Evolutionary conservation across 73 alveolate genomes (phyloP).

Genomic region (Durusdinium trenchii): DNA sequence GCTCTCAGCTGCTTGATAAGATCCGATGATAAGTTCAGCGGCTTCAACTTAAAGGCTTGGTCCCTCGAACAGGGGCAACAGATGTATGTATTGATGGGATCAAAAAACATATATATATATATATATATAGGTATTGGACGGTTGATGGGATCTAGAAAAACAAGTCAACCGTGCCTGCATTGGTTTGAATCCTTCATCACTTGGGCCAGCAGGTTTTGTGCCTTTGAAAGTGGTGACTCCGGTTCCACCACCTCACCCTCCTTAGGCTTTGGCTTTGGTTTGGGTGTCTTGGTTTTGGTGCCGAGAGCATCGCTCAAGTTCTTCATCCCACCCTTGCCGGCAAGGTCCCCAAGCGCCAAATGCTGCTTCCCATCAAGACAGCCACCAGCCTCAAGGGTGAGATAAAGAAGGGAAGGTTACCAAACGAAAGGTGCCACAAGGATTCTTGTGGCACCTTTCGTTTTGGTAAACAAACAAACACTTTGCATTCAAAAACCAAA

Average conservation of each 20-base stretch:
- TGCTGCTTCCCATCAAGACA: slow-evolving; percentile 37
- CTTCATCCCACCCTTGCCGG: not conserved
- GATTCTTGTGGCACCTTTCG: too few relatives aligned
- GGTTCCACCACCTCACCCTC: too few relatives aligned
- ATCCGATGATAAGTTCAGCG: not conserved
- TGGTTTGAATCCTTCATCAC: not conserved
- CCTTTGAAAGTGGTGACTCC: not conserved
- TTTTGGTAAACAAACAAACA: too few relatives aligned
- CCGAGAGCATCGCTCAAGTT: too few relatives aligned
- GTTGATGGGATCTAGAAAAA: too few relatives aligned
- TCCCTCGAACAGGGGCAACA: not conserved
- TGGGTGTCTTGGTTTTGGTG: too few relatives aligned
- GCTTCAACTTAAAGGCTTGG: not conserved
- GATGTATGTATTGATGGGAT: not conserved
- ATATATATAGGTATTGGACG: too few relatives aligned
- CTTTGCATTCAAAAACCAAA: too few relatives aligned
- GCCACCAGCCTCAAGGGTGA: slow-evolving; percentile 51
- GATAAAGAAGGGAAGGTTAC: too few relatives aligned
- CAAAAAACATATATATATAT: too few relatives aligned
- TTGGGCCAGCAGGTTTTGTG: not conserved
- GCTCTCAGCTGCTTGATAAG: not conserved
- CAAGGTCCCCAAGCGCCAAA: slow-evolving; percentile 1
- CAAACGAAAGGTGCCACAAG: too few relatives aligned
- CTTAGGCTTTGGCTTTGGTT: too few relatives aligned
- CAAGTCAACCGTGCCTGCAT: not conserved